Evolutionary conservation across 1,284 basidiomycete species (phyloP), one percentile per base, ranked within the genome.

Genomic region (Pisolithus thermaeus): DNA sequence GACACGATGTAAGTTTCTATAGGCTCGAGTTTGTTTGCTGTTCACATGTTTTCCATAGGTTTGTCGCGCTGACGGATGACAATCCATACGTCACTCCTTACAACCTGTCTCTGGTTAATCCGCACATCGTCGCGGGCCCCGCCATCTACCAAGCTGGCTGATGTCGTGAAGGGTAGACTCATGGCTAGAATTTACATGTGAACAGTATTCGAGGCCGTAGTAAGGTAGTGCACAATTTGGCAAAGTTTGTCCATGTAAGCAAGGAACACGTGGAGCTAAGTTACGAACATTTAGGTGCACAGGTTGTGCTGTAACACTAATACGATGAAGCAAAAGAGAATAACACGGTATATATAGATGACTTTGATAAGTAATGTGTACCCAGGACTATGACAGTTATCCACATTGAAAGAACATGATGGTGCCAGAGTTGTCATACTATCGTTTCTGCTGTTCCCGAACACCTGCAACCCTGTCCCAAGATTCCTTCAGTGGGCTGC

Each of bases 391-490:
- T 11, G 32, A 14, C 52, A 6, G 55, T 52, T 27, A 48, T 46
- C 56, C 64, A 64, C 65, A 65, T 65, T 60, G 49, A 52, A 48
- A 40, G n/a, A 39, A 22, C 18, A 39, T 30, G 53, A 52, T 25
- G 41, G 46, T 47, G 36, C 22, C 47, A 51, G 47, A 39, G 30
- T 36, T 50, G 2, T 47, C 45, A 7, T 46, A 20, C 39, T 60
- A 57, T 22, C 54, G 65, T 44, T 56, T 66, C 56, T 63, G 65
- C 20, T 58, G 41, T 43, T 61, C 57, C 71, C 79, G 84, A 25
- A 81, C 86, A 49, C 73, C 69, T 56, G 77, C 72, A 37, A 87
- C 81, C 49, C 84, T 76, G 52, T 86, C 84, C 60, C 81, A 83
- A 23, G 83, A 80, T 62, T 87, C 86, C 58, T 77, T 73, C 47